Evolutionary conservation across 495 filamentous ascomycete species (phyloP).

Genomic region (Penicillium atrosanguineum): DNA sequence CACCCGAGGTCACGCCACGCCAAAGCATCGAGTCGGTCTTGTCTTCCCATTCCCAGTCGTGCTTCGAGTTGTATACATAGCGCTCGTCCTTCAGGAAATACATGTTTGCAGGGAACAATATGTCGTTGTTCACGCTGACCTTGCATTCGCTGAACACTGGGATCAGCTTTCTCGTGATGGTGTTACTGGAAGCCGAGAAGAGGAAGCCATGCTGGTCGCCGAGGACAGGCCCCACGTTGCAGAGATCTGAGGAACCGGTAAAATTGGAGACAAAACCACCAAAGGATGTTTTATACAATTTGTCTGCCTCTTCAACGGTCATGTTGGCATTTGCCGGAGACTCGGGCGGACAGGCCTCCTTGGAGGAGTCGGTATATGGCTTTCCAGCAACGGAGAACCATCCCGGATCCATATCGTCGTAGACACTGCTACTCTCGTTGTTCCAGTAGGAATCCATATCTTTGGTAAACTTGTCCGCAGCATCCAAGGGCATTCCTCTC

Average conservation of each 20-base stretch:
- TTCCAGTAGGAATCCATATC: constrained; percentile 25
- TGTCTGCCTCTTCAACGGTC: constrained; percentile 32
- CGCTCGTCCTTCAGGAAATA: constrained; percentile 69
- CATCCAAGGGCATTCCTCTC: constrained; percentile 36
- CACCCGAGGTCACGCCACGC: constrained; percentile 51
- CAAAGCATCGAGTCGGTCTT: constrained; percentile 46
- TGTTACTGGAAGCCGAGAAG: constrained; percentile 58
- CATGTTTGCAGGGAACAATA: constrained; percentile 75
- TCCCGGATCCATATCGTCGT: constrained; percentile 14
- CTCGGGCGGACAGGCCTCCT: constrained; percentile 58
- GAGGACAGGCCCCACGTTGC: constrained; percentile 52
- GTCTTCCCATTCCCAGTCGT: constrained; percentile 41
- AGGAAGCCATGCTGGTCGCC: constrained; percentile 67
- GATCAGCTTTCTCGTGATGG: constrained; percentile 47
- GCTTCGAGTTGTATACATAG: constrained; percentile 50
- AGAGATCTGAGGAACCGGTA: constrained; percentile 63
- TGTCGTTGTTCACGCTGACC: constrained; percentile 73
- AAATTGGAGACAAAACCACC: constrained; percentile 66
- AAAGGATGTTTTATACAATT: constrained; percentile 28
- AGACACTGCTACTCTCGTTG: constrained; percentile 17
- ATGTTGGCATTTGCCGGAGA: constrained; percentile 52
- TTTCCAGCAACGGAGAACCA: constrained; percentile 28
- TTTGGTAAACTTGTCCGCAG: constrained; percentile 35
- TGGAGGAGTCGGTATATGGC: constrained; percentile 63
- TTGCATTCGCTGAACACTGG: constrained; percentile 78